Base-by-base conservation (phyloP, 148 eudicot species). In the Cornus florida region DNA sequence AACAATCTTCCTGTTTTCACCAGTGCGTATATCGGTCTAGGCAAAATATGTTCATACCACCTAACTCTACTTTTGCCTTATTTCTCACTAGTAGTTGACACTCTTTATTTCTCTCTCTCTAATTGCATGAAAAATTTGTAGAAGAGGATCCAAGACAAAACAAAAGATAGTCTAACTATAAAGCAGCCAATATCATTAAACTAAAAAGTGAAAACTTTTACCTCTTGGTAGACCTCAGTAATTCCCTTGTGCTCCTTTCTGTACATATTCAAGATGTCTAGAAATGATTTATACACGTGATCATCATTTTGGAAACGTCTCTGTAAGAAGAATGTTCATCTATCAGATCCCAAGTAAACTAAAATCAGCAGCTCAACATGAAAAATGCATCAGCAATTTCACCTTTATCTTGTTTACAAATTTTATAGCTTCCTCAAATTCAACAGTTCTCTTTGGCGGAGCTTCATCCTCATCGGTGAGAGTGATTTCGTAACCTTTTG, bases 371-470 rank as follows among this genome's bases (percentile, higher is more conserved):
- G 33, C 80, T 77, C 70, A 65, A 72, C 24, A 70, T 35, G 46
- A 46, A 71, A 10, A 69, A 33, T 32, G 32, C 38, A 79, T 81
- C 33, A 28, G 35, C 19, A 77, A 77, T 1, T 39, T 78, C 78
- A 94, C 99, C 99, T 96, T 96, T 83, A 96, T 94, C 86, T 96
- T 96, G 89, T 96, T 96, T n/a, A 96, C 99, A 84, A 96, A 96
- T 83, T 80, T 88, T 74, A 94, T 92, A 81, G 99, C 99, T 82
- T 93, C 99, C 69, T 91, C 99, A 87, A 93, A 96, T 91, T 96
- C 97, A 64, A 93, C 95, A 10, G 88, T 89, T 82, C 90, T 91
- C 82, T 94, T 94, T 53, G 93, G 90, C 2, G 90, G 92, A 74
- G 94, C 85, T 77, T 87, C 97, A 69, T 87, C 99, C 73, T 92